Base-by-base conservation (phyloP, 805 yeast species). In the Saccharomycopsis fibuligera region DNA sequence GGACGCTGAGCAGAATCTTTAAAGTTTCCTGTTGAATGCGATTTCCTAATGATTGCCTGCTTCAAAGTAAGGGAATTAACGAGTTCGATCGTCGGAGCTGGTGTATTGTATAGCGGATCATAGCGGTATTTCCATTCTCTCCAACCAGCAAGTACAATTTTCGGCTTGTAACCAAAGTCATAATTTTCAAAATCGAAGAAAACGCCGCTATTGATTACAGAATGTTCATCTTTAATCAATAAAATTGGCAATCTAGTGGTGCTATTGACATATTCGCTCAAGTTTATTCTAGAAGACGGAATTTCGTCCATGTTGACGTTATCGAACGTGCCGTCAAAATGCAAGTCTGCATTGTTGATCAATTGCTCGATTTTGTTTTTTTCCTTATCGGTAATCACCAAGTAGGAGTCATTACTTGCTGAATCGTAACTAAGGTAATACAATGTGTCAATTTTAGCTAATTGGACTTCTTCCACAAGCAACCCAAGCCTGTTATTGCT, bases 121-220 rank as follows among this genome's bases (percentile, higher is more conserved):
- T 75, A 76, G 53, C 86, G 74, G 58, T 74, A 82, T 58, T 86
- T 83, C 95, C 96, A 88, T 62, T 88, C 96, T 60, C 96, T 73
- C 96, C 96, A 88, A 8, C 91, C 83, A 0, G 96, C 96, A 44
- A 75, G 64, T 1, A 81, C 74, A 41, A 33, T 57, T 30, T 35
- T 45, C 23, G 33, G 48, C 6, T 47, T 29, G 17, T 27, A 44
- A 5, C 53, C 53, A 16, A 45, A 27, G n/a, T 47, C 48, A 27
- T n/a, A 16, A 39, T 41, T 12, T 24, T 46, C 40, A 39, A 36
- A 24, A 31, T 42, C 47, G 22, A 42, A 27, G 5, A 45, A 33
- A 6, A 33, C 6, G 37, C 6, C 5, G 22, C 31, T 42, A 23
- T 31, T 24, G 16, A 35, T 17, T 10, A 33, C 44, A 8, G 39